Conservation (phyloP, 2,329 filamentous ascomycete species). For the Dactylellina haptotyla region DNA sequence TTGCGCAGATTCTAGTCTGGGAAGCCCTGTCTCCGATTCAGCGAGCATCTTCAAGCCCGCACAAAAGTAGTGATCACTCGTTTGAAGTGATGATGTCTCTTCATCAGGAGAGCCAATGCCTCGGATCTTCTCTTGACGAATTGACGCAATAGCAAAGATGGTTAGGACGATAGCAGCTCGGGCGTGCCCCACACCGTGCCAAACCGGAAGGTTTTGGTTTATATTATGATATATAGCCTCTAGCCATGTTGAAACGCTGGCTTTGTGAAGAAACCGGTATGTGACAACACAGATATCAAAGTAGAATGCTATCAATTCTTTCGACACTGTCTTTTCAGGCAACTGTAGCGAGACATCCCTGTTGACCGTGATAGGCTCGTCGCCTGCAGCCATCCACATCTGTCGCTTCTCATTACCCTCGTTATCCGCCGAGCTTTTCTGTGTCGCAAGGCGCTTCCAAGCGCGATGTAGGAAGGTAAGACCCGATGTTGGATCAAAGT, state of each 20-base stretch:
- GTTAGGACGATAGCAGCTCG: constrained; percentile 66
- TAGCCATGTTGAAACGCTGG: constrained; percentile 66
- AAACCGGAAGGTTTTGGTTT: constrained; percentile 61
- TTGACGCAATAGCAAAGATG: constrained; percentile 65
- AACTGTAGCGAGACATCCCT: constrained; percentile 61
- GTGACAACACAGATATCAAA: constrained; percentile 72
- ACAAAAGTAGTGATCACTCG: constrained; percentile 63
- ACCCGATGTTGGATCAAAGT: constrained; percentile 67
- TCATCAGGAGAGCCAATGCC: constrained; percentile 58
- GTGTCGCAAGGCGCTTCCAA: constrained; percentile 72
- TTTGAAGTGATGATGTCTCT: constrained; percentile 57
- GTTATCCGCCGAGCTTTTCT: constrained; percentile 63
- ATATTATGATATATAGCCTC: constrained; percentile 62
- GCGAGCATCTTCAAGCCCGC: constrained; percentile 63
- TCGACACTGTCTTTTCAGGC: constrained; percentile 61
- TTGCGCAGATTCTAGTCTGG: constrained; percentile 69
- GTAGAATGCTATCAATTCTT: constrained; percentile 66
- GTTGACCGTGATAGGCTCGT: constrained; percentile 64
- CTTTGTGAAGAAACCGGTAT: constrained; percentile 69
- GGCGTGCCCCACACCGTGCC: constrained; percentile 62
- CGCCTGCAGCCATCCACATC: constrained; percentile 63
- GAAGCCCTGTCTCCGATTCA: constrained; percentile 66
- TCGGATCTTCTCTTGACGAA: constrained; percentile 63
- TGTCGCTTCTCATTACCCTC: constrained; percentile 62
- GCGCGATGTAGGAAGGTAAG: constrained; percentile 72